Evolutionary conservation across 164 flowering plant species (phyloP).

Genomic region (Chloranthus sessilifolius): DNA sequence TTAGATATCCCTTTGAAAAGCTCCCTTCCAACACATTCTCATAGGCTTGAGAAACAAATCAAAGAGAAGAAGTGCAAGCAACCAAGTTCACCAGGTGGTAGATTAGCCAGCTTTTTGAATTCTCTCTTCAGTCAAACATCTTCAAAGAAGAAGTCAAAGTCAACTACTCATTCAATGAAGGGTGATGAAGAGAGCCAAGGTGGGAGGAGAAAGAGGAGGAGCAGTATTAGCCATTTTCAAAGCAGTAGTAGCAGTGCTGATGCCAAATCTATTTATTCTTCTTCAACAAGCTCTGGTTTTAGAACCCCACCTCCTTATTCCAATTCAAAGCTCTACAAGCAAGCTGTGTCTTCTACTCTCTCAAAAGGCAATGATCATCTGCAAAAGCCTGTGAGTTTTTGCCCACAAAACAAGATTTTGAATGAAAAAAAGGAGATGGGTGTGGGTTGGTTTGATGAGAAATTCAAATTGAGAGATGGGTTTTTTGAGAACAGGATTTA

Average conservation of each 20-base stretch:
- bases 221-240: conserved; percentile 34
- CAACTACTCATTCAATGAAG: conserved; percentile 34
- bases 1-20: conserved; percentile 40
- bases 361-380: conserved; percentile 20
- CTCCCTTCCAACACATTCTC: conserved; percentile 15
- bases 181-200: conserved; percentile 46
- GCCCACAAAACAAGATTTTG: conserved; percentile 9
- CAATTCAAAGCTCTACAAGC: conserved; percentile 30
- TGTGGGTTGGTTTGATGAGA: conserved; percentile 35
- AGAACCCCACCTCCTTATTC: conserved; percentile 55
- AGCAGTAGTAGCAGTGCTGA: conserved; percentile 4
- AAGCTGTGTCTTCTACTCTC: conserved; percentile 15
- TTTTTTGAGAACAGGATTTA: conserved; percentile 20
- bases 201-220: conserved; percentile 40
- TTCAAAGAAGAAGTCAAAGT: conserved; percentile 66
- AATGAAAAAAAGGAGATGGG: conserved; percentile 23
- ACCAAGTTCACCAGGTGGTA: conserved; percentile 89
- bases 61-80: conserved; percentile 52
- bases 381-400: conserved; percentile 14
- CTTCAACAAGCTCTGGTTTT: conserved; percentile 43
- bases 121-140: conserved; percentile 37
- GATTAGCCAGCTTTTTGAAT: conserved; percentile 19
- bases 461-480: conserved; percentile 24
- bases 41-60: conserved; percentile 19
- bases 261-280: conserved; percentile 21